Evolutionary conservation across 805 yeast genomes (phyloP), one percentile per base, ranked within the genome.

Genomic region (Candida sanyiensis): DNA sequence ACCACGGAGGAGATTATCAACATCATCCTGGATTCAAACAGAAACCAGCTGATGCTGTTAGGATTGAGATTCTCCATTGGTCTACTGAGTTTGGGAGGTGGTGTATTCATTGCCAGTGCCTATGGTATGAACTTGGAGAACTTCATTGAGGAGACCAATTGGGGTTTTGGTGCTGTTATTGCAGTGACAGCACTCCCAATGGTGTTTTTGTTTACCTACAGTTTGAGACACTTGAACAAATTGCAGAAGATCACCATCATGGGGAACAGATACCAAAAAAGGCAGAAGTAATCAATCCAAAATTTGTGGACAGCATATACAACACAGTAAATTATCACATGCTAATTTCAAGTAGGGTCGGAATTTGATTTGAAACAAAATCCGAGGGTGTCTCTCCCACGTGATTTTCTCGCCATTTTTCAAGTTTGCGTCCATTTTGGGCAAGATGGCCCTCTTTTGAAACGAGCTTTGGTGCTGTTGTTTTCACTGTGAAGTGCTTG

Each of bases 41-140:
- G 99, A 60, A 93, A 93, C 60, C 87, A 90, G 48, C 69, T 93
- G 44, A 88, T 93, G 96, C 59, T 88, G 21, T 66, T 93, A 28
- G 95, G 95, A 3, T 67, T 93, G 40, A 72, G 83, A 50, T 86
- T 87, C 57, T 80, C 93, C 36, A 78, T 87, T 19, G 93, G 95
- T 0, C 69, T 94, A 40, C 64, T 93, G 25, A 81, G 95, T 4
- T 66, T 89, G 52, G 95, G 95, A 2, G 74, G 80, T 12, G 82
- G 93, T 1, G 65, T 94, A 33, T 85, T 84, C 48, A 57, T 86
- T 12, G 93, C 95, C 2, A 83, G 96, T 0, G 65, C 87, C 9
- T 93, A 89, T 59, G 99, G 99, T 25, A 93, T 93, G 98, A 93
- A 93, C 61, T 66, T 93, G 58, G 86, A 83, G 54, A 93, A 90